Evolutionary conservation across 192 early-diverging fungal species (phyloP).

Genomic region (Coemansia asiatica): DNA sequence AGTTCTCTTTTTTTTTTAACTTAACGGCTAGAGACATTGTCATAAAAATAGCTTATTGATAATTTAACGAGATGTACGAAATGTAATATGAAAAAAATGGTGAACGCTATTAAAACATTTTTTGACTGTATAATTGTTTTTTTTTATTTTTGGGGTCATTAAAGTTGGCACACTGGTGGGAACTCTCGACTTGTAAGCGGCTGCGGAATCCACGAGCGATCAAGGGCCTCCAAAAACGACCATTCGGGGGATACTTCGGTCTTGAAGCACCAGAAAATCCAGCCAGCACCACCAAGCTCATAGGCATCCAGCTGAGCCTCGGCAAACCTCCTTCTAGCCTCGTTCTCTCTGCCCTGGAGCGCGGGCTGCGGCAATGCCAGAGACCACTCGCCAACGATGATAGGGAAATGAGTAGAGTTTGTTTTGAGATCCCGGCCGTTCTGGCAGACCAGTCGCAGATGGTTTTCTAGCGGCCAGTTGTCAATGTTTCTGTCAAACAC

Average conservation of each 20-base stretch:
- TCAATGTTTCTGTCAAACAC: conserved; percentile 54
- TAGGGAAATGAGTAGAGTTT: conserved; percentile 57
- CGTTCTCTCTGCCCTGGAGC: conserved; percentile 59
- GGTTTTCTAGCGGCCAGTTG: conserved; percentile 36
- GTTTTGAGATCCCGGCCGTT: conserved; percentile 41
- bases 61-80: no score
- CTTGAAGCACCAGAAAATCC: conserved; percentile 77
- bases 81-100: no score
- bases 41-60: no score
- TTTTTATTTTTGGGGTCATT: background rate
- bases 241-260: conserved; percentile 70
- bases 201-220: conserved; percentile 66
- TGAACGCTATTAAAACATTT: no score
- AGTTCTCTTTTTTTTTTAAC: no score
- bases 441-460: conserved; percentile 40
- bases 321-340: conserved; percentile 61
- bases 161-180: conserved; percentile 13
- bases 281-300: conserved; percentile 61
- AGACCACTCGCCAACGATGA: conserved; percentile 76
- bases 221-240: conserved; percentile 67
- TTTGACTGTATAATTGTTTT: background rate
- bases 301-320: conserved; percentile 69
- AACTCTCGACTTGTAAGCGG: conserved; percentile 45
- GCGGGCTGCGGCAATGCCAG: conserved; percentile 62
- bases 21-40: no score